Base-by-base conservation (phyloP, 2,329 filamentous ascomycete genomes). In the Domatiomyces globalis region DNA sequence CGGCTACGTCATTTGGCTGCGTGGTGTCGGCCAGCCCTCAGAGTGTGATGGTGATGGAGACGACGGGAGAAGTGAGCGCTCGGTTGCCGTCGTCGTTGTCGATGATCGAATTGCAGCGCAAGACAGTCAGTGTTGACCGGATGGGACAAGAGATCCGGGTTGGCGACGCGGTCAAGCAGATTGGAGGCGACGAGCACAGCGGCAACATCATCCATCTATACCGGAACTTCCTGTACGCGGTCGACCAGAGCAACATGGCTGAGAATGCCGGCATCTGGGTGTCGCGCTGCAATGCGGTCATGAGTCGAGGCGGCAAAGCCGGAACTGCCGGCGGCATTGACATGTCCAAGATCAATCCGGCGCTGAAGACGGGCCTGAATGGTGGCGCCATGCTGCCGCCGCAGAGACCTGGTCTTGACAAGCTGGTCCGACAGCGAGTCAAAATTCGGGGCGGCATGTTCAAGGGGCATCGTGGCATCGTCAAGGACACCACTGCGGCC, bases 11-110 rank as follows among this genome's bases (percentile, higher is more conserved):
- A 0, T 90, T 96, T 20, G 92, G 84, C 52, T 94, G 87, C 65
- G 82, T 98, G 54, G 83, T 95, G 69, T 94, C 95, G 69, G 87
- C 96, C 46, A 92, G 98, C 63, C 84, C 89, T 49, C 92, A 98
- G 68, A 90, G 87, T 0, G 72, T 98, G 50, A 83, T 85, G 22
- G 84, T 95, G 0, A 72, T 98, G 9, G 90, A 98, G 63, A 92
- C 98, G 65, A 85, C 92, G 56, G 87, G 87, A 55, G 84, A 87
- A 55, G 79, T 81, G 15, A 82, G 87, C 54, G 85, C 85, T 56
- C 75, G 94, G 2, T 81, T 95, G 66, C 89, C 89, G 17, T 94
- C 90, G 0, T 88, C 94, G 65, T 88, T 98, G 57, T 92, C 92
- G 69, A 89, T 88, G 66, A 76, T 96, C 45, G 85, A 87, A 2